A percentile compares a stretch with the other conserved stretches of the same genome.
These are phyloP conservation scores for Friedmanniomyces endolithicus DNA, from an alignment of 495 filamentous ascomycete genomes.

Conservation along the genomic window DNA sequence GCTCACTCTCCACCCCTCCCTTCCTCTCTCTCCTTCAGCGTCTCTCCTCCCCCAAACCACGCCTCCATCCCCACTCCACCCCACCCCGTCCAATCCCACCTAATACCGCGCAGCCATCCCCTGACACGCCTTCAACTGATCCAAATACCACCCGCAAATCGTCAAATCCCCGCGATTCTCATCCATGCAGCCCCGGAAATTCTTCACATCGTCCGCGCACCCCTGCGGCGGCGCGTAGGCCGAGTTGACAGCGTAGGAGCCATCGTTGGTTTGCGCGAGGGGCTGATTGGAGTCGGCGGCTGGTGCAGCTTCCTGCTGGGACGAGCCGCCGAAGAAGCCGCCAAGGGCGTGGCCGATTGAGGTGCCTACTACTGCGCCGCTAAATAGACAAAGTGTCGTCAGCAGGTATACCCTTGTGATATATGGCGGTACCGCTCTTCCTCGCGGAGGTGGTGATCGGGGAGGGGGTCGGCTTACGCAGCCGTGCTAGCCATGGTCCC, in stretches of 20 bases:
- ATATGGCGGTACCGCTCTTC: background rate
- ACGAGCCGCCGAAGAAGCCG: slow-evolving; percentile 66
- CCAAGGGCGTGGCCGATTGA: slow-evolving; percentile 91
- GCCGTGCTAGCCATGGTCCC: slow-evolving; percentile 37
- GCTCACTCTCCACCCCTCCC: too few relatives aligned
- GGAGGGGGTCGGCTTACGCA: slow-evolving; percentile 37
- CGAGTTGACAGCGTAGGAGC: slow-evolving; percentile 35
- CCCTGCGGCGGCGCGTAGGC: slow-evolving; percentile 41
- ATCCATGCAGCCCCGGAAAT: slow-evolving; percentile 91
- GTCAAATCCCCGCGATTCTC: slow-evolving; percentile 85
- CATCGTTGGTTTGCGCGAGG: slow-evolving; percentile 25
- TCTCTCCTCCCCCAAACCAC: background rate
- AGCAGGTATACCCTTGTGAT: background rate
- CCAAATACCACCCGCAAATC: slow-evolving; percentile 95
- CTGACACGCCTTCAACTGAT: slow-evolving; percentile 97
- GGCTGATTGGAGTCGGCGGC: slow-evolving; percentile 35
- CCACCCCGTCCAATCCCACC: background rate
- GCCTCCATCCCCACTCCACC: background rate
- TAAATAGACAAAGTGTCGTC: slow-evolving; percentile 26
- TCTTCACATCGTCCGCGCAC: slow-evolving; percentile 66
- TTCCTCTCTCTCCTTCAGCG: too few relatives aligned
- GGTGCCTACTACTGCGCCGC: slow-evolving; percentile 89
- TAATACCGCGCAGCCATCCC: slow-evolving; percentile 78
- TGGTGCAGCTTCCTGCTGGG: slow-evolving; percentile 35
- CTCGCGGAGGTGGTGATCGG: background rate